Evolutionary conservation across 1,139 yeast species (phyloP).

Genomic region (Yamadazyma diddensiae): DNA sequence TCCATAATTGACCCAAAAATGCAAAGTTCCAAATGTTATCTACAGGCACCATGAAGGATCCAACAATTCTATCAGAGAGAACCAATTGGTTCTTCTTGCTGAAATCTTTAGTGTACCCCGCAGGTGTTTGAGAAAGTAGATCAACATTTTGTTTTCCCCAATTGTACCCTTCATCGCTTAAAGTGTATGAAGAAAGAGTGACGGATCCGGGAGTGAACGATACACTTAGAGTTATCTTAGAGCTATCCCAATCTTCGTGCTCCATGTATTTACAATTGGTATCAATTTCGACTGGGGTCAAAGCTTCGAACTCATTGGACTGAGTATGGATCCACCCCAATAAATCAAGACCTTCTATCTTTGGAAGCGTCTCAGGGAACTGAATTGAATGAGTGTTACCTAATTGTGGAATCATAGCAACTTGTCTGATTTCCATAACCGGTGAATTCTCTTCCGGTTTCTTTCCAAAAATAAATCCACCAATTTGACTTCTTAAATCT

Average conservation of each 20-base stretch:
- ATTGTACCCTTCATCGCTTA: conserved; percentile 61
- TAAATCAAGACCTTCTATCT: conserved; percentile 47
- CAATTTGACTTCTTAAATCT: conserved; percentile 80
- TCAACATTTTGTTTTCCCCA: conserved; percentile 79
- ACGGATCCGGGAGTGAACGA: conserved; percentile 84
- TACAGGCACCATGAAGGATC: conserved; percentile 84
- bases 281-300: conserved; percentile 72
- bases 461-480: conserved; percentile 74
- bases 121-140: conserved; percentile 49
- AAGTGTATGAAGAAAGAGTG: conserved; percentile 63
- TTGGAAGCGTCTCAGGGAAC: conserved; percentile 52
- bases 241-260: conserved; percentile 27
- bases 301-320: conserved; percentile 53
- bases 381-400: conserved; percentile 70
- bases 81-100: conserved; percentile 67
- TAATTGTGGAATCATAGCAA: conserved; percentile 85
- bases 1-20: conserved; percentile 86
- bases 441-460: conserved; percentile 69
- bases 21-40: conserved; percentile 88
- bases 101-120: conserved; percentile 61
- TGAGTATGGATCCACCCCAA: conserved; percentile 86
- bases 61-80: conserved; percentile 72
- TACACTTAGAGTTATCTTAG: conserved; percentile 60
- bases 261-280: conserved; percentile 50
- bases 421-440: conserved; percentile 72